A percentile compares a stretch with the other conserved stretches of the same genome.
Conservation (phyloP, 345 rosid genomes). For the Pistacia vera region DNA sequence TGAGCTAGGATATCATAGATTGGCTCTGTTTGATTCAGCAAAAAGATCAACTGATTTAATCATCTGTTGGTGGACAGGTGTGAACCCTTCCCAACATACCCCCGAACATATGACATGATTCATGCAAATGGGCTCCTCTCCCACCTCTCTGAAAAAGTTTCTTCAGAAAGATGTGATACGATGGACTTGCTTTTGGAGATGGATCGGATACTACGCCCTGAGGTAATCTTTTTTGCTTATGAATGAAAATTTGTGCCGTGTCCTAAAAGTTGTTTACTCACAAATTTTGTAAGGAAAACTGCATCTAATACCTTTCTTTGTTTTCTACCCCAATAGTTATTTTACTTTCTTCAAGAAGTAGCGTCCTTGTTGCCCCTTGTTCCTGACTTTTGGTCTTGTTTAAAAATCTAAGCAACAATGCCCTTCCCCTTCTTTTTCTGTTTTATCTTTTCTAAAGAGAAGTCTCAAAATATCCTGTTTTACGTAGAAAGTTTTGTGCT, state of each 20-base stretch:
- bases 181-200: conserved; percentile 86
- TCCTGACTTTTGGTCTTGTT: neutral
- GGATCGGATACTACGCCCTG: conserved; percentile 96
- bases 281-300: neutral
- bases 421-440: neutral
- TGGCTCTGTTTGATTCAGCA: conserved; percentile 13
- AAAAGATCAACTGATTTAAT: conserved; percentile 6
- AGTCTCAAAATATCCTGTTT: neutral
- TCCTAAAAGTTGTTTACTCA: conserved; percentile 1
- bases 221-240: conserved; percentile 47
- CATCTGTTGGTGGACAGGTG: conserved; percentile 59
- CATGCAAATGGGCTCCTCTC: conserved; percentile 91
- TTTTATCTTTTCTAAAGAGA: neutral
- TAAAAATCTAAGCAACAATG: neutral
- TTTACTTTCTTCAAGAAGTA: neutral
- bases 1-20: neutral
- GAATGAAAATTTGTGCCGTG: neutral
- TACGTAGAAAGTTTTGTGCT: neutral
- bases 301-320: neutral
- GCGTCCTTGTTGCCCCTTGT: neutral
- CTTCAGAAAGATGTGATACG: conserved; percentile 63
- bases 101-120: conserved; percentile 95
- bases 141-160: conserved; percentile 30
- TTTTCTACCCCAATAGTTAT: neutral
- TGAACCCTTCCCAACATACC: conserved; percentile 97